These are phyloP conservation scores for Tolypocladium pustulatum DNA, from an alignment of 2,329 filamentous ascomycete species.

Conservation along the genomic window DNA sequence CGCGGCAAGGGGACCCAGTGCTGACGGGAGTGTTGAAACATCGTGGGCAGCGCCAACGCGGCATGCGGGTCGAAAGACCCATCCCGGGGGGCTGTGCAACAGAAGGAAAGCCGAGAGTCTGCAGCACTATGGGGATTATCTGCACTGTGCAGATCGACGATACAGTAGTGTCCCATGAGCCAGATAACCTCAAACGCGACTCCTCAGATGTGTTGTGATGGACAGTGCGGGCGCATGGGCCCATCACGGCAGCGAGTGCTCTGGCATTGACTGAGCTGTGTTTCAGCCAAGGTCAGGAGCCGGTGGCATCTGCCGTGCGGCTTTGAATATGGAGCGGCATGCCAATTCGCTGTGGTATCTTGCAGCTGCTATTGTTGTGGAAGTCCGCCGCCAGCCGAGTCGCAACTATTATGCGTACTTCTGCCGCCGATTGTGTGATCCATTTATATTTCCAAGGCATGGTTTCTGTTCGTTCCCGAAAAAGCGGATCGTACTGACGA, in stretches of 20 bases:
- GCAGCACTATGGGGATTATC: neutral
- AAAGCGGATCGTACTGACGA: neutral
- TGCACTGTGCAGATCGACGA: neutral
- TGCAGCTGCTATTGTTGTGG: neutral
- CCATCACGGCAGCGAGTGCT: neutral
- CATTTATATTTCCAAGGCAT: neutral
- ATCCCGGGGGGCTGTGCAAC: constrained; percentile 18
- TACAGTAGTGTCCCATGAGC: neutral
- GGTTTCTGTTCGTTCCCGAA: neutral
- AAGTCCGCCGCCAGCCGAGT: neutral
- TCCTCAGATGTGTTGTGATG: neutral
- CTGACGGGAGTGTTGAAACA: constrained; percentile 1
- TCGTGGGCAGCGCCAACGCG: neutral
- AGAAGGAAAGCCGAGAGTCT: constrained; percentile 8
- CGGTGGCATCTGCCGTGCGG: neutral
- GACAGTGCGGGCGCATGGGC: neutral
- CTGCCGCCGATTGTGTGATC: neutral
- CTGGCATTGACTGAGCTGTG: neutral
- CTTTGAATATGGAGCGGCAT: neutral
- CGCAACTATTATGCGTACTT: neutral
- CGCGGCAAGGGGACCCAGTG: constrained; percentile 1
- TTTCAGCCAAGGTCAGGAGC: neutral
- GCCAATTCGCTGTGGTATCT: neutral
- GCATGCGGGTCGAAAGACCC: neutral
- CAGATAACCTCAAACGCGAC: neutral